These are phyloP conservation scores for Cinnamomum chago DNA, from an alignment of 164 flowering plant genomes.

Conservation along the genomic window DNA sequence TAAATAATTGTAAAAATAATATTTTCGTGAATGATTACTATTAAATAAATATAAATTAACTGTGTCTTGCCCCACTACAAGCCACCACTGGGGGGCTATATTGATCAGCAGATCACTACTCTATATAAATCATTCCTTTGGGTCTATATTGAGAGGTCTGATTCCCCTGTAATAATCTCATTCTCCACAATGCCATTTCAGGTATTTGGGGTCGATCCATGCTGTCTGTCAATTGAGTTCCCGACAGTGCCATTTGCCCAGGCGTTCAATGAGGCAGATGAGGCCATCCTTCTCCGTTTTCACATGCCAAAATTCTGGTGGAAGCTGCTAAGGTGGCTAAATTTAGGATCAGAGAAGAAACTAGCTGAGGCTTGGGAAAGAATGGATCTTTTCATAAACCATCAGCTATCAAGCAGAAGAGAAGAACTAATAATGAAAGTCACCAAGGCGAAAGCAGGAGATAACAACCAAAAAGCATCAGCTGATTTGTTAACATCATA, in stretches of 20 bases:
- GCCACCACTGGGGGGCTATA: no score
- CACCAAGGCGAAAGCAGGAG: neutral
- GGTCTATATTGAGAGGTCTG: no score
- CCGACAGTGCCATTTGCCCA: constrained; percentile 18
- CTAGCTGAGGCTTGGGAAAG: constrained; percentile 2
- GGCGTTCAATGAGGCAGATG: constrained; percentile 26
- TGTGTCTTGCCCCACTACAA: no score
- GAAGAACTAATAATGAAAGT: neutral
- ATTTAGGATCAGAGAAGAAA: constrained; percentile 15
- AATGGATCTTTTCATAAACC: constrained; percentile 6
- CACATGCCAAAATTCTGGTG: constrained; percentile 22
- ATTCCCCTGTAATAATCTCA: no score
- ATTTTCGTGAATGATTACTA: no score
- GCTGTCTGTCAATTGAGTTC: constrained; percentile 16
- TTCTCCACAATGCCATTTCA: no score
- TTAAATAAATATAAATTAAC: no score
- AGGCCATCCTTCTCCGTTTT: constrained; percentile 18
- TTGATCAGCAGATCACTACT: no score
- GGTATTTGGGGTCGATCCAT: constrained; percentile 17
- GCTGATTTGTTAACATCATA: neutral
- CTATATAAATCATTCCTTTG: no score
- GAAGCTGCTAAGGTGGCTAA: constrained; percentile 27
- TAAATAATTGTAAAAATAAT: no score
- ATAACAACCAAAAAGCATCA: neutral
- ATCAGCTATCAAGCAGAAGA: constrained; percentile 8